Evolutionary conservation across 192 early-diverging fungal species (phyloP), one percentile per base, ranked within the genome.

Genomic region (Oehlia diaphana): DNA sequence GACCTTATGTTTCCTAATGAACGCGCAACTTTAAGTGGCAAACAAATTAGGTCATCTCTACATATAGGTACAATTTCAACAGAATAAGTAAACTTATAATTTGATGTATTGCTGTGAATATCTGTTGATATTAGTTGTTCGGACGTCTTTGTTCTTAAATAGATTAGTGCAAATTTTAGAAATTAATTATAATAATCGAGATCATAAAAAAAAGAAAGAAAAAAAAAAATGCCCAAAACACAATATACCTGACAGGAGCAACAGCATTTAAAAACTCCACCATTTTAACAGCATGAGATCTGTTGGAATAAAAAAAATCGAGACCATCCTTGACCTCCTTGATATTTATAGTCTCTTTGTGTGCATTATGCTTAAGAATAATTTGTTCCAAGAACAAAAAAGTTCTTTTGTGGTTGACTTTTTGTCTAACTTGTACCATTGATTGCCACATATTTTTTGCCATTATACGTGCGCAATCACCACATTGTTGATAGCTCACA

Each of bases 361-460:
- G 95, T 3, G 96, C 96, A 72, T 93, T 94, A 88, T 99, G 96
- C 89, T 97, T 98, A 72, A 99, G 92, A 77, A 99, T 98, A 78
- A 99, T 87, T 86, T 99, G 98, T 84, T 99, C 98, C 10, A 99
- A 90, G 85, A 95, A 98, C 77, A 98, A 92, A 88, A 99, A 99
- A 10, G 98, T 99, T 77, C 96, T 90, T 90, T 99, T 98, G 89
- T 99, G 98, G 63, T 92, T 89, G 33, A 96, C 96, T 88, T 98
- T 98, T 88, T 99, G 98, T 81, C 98, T 93, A 35, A 99, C 92
- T 89, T 99, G 98, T 21, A 98, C 96, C 79, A 94, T 91, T 21
- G 98, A 96, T 81, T 96, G 96, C 98, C 98, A 99, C 14, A 95
- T 98, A 78, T 97, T 96, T 85, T 99, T 94, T 44, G 98, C 98